These are phyloP conservation scores for Flaveria floridana DNA, from an alignment of 140 eudicot genomes.

Conservation along the genomic window DNA sequence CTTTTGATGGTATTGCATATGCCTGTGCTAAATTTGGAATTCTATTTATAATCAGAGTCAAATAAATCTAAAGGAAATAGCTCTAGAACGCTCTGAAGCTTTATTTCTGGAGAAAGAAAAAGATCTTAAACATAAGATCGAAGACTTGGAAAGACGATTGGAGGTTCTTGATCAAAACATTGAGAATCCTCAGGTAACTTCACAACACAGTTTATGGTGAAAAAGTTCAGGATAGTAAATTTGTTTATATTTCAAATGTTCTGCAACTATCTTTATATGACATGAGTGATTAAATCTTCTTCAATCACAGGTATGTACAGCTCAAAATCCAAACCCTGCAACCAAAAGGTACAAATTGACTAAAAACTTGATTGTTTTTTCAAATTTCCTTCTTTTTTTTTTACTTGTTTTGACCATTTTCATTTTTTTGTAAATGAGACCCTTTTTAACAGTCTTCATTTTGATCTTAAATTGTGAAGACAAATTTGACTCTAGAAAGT, in stretches of 20 bases:
- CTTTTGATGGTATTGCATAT: constrained; percentile 14
- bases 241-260: neutral
- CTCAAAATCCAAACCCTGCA: constrained; percentile 28
- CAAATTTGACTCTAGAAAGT: neutral
- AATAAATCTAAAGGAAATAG: constrained; percentile 67
- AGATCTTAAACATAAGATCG: constrained; percentile 63
- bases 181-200: constrained; percentile 37
- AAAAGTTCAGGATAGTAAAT: neutral
- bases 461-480: neutral
- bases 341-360: constrained; percentile 12
- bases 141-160: constrained; percentile 55
- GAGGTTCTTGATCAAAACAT: constrained; percentile 48
- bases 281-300: constrained; percentile 15
- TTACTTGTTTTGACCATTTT: neutral
- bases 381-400: neutral
- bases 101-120: constrained; percentile 73
- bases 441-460: constrained; percentile 3
- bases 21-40: constrained; percentile 20
- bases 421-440: neutral
- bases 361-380: neutral
- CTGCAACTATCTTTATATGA: constrained; percentile 29
- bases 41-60: constrained; percentile 48
- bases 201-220: neutral
- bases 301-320: constrained; percentile 40
- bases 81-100: constrained; percentile 60